A percentile compares a stretch with the other conserved stretches of the same genome.
phyloP scores from a whole-genome alignment of 2,329 filamentous ascomycete genomes.

The Coleophoma crateriformis region DNA sequence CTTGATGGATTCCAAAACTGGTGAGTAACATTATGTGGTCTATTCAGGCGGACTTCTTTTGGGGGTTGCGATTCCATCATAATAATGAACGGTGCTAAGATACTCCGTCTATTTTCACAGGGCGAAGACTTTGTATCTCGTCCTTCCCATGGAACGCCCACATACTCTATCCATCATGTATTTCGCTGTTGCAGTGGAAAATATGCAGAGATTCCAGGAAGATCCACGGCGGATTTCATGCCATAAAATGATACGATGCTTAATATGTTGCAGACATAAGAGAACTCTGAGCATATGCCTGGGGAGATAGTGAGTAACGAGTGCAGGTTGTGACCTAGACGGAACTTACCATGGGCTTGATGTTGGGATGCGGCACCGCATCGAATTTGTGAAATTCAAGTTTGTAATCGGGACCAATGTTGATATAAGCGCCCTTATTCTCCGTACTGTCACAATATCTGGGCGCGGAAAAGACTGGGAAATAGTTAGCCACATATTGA shows the following conservation, averaged over 20 bases:
- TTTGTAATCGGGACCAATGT: slow-evolving; percentile 87
- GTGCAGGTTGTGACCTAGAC: too few relatives aligned
- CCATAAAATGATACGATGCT: slow-evolving; percentile 18
- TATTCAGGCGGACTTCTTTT: not conserved
- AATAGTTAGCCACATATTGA: slow-evolving; percentile 10
- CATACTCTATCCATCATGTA: slow-evolving; percentile 2
- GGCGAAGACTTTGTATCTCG: slow-evolving; percentile 3
- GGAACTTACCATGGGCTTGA: slow-evolving; percentile 75
- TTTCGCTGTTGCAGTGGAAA: not conserved
- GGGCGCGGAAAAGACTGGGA: slow-evolving; percentile 85
- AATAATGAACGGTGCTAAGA: slow-evolving; percentile 1
- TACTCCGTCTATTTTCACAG: slow-evolving; percentile 5
- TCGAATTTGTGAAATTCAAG: slow-evolving; percentile 91
- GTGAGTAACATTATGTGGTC: slow-evolving; percentile 1
- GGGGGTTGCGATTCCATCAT: not conserved
- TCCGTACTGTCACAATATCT: slow-evolving; percentile 97
- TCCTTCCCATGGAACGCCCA: slow-evolving; percentile 8
- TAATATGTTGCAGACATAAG: slow-evolving; percentile 69
- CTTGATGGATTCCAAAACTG: slow-evolving; percentile 5
- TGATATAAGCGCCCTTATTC: slow-evolving; percentile 98
- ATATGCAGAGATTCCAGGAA: not conserved
- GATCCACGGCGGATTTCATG: not conserved
- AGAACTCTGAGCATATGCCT: slow-evolving; percentile 82
- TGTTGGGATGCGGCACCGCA: slow-evolving; percentile 90
- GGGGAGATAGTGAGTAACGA: slow-evolving; percentile 8